Conservation (phyloP, 345 rosid species). For the Lepidium didymum region DNA sequence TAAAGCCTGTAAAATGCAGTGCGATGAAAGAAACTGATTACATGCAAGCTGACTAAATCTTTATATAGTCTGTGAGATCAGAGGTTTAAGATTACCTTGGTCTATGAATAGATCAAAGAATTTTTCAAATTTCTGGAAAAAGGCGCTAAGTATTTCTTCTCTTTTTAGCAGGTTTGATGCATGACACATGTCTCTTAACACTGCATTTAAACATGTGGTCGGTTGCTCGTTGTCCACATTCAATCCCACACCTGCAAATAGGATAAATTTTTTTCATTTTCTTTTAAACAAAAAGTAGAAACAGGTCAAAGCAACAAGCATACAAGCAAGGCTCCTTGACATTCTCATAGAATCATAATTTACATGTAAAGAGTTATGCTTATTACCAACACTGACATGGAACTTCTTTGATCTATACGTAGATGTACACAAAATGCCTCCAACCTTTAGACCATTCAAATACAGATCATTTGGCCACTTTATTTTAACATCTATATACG, state of each 20-base stretch:
- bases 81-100: conserved; percentile 43
- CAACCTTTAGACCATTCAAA: conserved; percentile 75
- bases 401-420: conserved; percentile 73
- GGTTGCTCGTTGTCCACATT: conserved; percentile 84
- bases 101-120: conserved; percentile 52
- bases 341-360: background rate
- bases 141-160: conserved; percentile 63
- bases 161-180: conserved; percentile 35
- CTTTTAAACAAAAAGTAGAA: background rate
- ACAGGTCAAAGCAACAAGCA: background rate
- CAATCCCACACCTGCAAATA: conserved; percentile 77
- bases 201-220: conserved; percentile 72
- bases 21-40: background rate
- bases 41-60: background rate
- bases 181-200: conserved; percentile 40
- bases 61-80: background rate
- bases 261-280: background rate
- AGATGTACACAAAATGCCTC: conserved; percentile 90
- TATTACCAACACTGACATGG: conserved; percentile 77
- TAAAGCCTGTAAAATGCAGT: conserved; percentile 53
- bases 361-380: background rate
- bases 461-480: conserved; percentile 99
- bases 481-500: conserved; percentile 56
- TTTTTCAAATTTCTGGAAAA: conserved; percentile 74
- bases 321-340: background rate